Conservation (phyloP, 2,329 filamentous ascomycete genomes). For the Calonectria ilicicola region DNA sequence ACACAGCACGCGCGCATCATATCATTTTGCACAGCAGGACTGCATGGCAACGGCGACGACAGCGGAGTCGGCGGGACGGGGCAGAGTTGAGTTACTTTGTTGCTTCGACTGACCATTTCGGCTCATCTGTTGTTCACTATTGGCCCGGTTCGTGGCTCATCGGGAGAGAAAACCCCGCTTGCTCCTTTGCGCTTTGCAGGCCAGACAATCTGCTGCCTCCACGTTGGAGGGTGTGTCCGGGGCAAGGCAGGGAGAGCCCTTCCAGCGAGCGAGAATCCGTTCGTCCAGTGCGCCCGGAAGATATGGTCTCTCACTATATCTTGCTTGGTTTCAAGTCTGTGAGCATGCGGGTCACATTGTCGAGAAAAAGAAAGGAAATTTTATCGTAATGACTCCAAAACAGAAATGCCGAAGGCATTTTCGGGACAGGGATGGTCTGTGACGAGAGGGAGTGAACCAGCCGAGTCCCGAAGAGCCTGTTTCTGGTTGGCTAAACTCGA, state of each 20-base stretch:
- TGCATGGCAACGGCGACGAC: background rate
- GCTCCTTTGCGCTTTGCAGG: background rate
- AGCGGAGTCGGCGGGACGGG: background rate
- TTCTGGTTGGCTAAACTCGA: conserved; percentile 11
- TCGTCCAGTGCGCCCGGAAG: conserved; percentile 9
- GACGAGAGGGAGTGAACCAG: conserved; percentile 10
- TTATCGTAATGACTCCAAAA: background rate
- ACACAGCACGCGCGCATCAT: conserved; percentile 12
- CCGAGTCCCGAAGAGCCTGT: background rate
- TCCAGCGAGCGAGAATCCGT: conserved; percentile 11
- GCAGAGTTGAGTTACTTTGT: background rate
- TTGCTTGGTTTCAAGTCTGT: conserved; percentile 16
- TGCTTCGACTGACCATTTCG: conserved; percentile 13
- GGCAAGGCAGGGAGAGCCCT: conserved; percentile 16
- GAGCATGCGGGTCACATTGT: background rate
- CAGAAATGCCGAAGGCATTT: conserved; percentile 19
- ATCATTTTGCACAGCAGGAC: conserved; percentile 19
- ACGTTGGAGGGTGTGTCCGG: background rate
- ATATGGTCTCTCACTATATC: background rate
- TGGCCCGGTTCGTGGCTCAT: background rate
- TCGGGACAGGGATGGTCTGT: conserved; percentile 9
- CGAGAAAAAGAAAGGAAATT: background rate
- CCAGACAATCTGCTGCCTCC: background rate
- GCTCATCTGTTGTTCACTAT: background rate
- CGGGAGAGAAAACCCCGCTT: background rate